Evolutionary conservation across 257 asterid genomes (phyloP), one percentile per base, ranked within the genome.

Genomic region (Verbascum thapsus): DNA sequence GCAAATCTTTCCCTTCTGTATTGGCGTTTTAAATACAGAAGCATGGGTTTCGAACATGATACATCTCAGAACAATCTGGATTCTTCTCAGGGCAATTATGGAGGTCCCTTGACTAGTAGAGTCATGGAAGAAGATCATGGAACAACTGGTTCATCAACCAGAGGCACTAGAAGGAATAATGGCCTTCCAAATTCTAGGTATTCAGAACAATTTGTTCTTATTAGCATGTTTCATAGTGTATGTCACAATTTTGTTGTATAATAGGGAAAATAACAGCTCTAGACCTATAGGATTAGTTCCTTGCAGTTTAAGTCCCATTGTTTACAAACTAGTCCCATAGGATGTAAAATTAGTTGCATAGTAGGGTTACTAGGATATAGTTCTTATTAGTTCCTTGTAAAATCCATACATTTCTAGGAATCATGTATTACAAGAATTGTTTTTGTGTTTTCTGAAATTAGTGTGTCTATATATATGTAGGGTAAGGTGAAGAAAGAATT

Each of bases 1-100:
- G 90, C 85, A 4, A 79, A 78, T 39, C 88, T 94, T 58, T 97
- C 97, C 61, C 91, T 94, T 75, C 73, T 94, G 30, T 94, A 82
- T 72, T 94, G 97, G 97, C 90, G 97, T 20, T 94, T 80, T 73
- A 78, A 47, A 54, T 70, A 90, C 65, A 79, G 98, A 63, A 84
- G 80, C 78, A 92, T 76, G 70, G 83, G 72, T 75, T 75, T 90
- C 52, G 89, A 89, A 39, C 85, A 69, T 75, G 91, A 82, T 69
- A 72, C 81, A 64, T 73, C 87, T 61, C 94, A 76, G 77, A 75
- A 78, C 20, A 71, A 72, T 23, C 67, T 75, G 56, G 83, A 73
- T 68, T 71, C 85, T 70, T 69, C 80, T 59, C 84, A 66, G 61
- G 77, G 58, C 50, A 68, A 56, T 76, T 63, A 78, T 55, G 61